Percentiles rank a stretch among this genome's conserved stretches.
These are phyloP conservation scores for Monosporozyma aerobia DNA, from an alignment of 805 yeast species.

Conservation along the genomic window DNA sequence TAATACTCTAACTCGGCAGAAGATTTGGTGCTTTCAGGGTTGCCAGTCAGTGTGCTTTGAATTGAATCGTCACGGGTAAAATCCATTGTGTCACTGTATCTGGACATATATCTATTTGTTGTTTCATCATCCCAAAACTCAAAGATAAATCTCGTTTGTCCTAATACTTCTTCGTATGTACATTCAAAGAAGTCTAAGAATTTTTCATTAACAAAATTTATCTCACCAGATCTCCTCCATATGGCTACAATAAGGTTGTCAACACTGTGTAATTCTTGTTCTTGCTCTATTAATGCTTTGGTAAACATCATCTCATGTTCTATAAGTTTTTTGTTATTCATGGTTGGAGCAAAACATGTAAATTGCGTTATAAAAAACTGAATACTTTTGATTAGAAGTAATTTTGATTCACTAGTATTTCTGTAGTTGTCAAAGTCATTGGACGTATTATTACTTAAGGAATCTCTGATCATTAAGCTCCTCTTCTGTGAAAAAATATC, in stretches of 20 bases:
- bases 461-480: background rate
- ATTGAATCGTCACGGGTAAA: background rate
- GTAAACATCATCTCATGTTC: slow-evolving; percentile 53
- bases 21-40: background rate
- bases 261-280: slow-evolving; percentile 35
- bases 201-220: slow-evolving; percentile 70
- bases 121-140: slow-evolving; percentile 78
- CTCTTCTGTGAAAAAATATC: slow-evolving; percentile 8
- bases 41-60: background rate
- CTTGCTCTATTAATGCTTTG: slow-evolving; percentile 48
- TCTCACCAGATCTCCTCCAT: slow-evolving; percentile 83
- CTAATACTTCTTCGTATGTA: slow-evolving; percentile 45
- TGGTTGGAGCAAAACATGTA: slow-evolving; percentile 62
- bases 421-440: slow-evolving; percentile 1
- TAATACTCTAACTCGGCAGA: background rate
- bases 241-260: slow-evolving; percentile 73
- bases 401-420: background rate
- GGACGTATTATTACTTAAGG: background rate
- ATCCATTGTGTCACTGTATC: background rate
- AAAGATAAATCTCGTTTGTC: slow-evolving; percentile 58
- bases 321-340: slow-evolving; percentile 62
- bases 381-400: background rate
- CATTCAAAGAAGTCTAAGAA: slow-evolving; percentile 62
- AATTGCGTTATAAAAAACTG: slow-evolving; percentile 59
- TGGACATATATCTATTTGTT: slow-evolving; percentile 14